Evolutionary conservation across 176 grass and related monocot species (phyloP).

Genomic region (Rhipidocladum racemiflorum): DNA sequence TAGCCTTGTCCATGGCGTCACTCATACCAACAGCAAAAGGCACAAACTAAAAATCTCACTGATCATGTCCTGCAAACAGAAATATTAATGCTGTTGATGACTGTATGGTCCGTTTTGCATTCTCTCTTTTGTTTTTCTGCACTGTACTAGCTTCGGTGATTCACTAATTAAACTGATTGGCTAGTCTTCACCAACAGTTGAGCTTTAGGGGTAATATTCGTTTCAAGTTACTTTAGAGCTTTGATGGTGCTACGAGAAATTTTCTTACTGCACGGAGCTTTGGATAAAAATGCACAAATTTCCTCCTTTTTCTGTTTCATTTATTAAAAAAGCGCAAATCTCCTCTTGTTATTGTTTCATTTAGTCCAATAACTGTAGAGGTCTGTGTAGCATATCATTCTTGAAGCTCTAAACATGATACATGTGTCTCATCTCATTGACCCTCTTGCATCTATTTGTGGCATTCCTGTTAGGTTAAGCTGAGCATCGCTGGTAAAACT

Average conservation of each 20-base stretch:
- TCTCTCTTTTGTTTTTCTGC: neutral
- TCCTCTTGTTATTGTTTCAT: neutral
- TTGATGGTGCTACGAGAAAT: neutral
- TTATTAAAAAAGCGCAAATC: neutral
- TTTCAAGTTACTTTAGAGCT: neutral
- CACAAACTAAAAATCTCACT: neutral
- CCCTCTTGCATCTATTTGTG: slow-evolving; percentile 2
- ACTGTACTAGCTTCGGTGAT: neutral
- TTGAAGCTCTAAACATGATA: neutral
- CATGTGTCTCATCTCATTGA: slow-evolving; percentile 1
- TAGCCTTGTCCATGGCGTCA: neutral
- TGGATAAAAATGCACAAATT: neutral
- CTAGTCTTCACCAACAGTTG: neutral
- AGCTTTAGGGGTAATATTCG: neutral
- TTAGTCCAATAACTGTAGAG: neutral
- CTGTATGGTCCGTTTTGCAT: neutral
- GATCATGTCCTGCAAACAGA: neutral
- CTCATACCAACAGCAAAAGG: neutral
- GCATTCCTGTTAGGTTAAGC: slow-evolving; percentile 63
- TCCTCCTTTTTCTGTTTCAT: neutral
- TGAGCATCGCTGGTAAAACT: slow-evolving; percentile 78
- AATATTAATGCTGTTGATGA: neutral
- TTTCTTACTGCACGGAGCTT: neutral
- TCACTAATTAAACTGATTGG: neutral
- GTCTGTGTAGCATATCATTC: neutral